Evolutionary conservation across 768 basidiomycete species (phyloP), one percentile per base, ranked within the genome.

Genomic region (Collybia sordida): DNA sequence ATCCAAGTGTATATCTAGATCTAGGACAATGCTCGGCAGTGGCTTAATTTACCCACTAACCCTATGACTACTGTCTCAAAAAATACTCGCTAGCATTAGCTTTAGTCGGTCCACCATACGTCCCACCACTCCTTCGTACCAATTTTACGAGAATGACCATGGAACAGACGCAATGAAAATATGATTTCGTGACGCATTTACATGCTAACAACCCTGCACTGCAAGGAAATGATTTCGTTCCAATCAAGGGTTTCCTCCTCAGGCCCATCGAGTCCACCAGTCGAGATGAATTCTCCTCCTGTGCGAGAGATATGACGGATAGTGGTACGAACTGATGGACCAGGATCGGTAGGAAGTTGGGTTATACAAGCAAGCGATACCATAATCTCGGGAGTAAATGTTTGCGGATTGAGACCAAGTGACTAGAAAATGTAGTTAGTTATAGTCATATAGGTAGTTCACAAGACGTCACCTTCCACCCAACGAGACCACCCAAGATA

Each of bases 341-440:
- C 54, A 11, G 50, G 21, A 19, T 9, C 14, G 1, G 51, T 52
- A 19, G 50, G 38, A 12, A 61, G 42, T 43, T 57, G 51, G 18
- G 65, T 40, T 27, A 87, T 66, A 0, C 63, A 64, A 0, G 69
- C 82, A 2, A 82, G 52, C n/a, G 66, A 71, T 17, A 85, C 59
- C 49, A 86, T 57, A 11, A 76, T 61, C 53, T 86, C 87, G 0
- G 87, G 87, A 4, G 83, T 77, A 45, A 74, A 76, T 3, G 85
- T 86, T 4, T 58, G 59, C 0, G 80, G 80, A 55, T 86, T 79
- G 43, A 89, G 74, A 0, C 72, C 81, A 2, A 89, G 74, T 4
- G 64, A 77, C 86, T 88, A 55, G 27, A n/a, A 40, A 12, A 42
- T 18, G 14, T 11, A 31, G 34, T 42, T 41, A 36, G 3, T 14